Evolutionary conservation across 1,139 yeast species (phyloP), one percentile per base, ranked within the genome.

Genomic region (Sugiyamaella castrensis): DNA sequence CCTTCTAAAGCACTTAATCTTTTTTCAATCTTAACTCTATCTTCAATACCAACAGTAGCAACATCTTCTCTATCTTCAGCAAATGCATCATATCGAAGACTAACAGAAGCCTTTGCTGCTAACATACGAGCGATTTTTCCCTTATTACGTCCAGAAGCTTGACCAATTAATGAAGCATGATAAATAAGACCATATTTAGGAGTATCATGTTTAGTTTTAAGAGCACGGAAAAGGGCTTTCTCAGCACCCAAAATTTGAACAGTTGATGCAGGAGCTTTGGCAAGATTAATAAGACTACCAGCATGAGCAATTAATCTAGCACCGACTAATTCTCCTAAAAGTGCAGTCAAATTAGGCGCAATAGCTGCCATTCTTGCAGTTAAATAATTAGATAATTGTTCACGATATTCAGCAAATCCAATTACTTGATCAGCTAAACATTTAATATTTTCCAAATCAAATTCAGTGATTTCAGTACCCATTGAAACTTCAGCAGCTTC

Each of bases 181-280:
- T 92, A 92, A 60, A 92, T 80, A 66, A 92, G 79, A 74, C 99
- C 98, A 69, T 92, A 92, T 74, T 94, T 92, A 67, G 99, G 99
- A 59, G 99, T 94, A 71, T 92, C 95, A 67, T 91, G 96, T 75
- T 92, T 92, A 54, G 99, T 94, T 77, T 92, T 92, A 68, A 92
- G 81, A 55, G 98, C 98, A 76, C 98, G 84, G 79, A 94, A 94
- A 58, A 94, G 79, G 43, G 98, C 98, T 80, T 94, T 94, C 75
- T 94, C 99, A 59, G 99, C 98, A 74, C 99, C 99, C 69, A 94
- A 80, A 65, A 94, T 92, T 78, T 94, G 99, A 56, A 94, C 88
- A 53, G 98, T 92, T 31, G 98, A 92, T 58, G 99, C 98, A 61
- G 99, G 98, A 57, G 96, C 95, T 76, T 92, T 92, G 57, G 98